phyloP scores from a whole-genome alignment of 495 filamentous ascomycete genomes.

The Patellaria atrata region DNA sequence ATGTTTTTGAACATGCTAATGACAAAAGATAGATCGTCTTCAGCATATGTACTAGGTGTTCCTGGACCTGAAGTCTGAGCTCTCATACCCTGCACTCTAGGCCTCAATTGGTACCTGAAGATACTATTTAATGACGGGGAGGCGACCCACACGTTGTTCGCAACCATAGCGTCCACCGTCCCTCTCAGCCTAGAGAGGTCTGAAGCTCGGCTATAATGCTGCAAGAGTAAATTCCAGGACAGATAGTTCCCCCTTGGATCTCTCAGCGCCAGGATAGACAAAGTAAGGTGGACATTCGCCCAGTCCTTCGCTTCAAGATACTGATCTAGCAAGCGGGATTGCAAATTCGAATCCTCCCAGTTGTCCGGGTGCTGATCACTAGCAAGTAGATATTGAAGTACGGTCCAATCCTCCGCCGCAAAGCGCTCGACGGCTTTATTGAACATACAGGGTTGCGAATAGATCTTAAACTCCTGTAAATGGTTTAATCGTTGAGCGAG shows the following conservation, averaged over 20 bases:
- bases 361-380: conserved; percentile 66
- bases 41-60: not conserved
- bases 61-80: conserved; percentile 15
- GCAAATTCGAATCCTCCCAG: conserved; percentile 46
- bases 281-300: conserved; percentile 38
- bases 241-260: conserved; percentile 9
- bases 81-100: conserved; percentile 1
- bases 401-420: conserved; percentile 33
- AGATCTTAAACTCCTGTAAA: conserved; percentile 44
- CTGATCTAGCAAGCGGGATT: conserved; percentile 39
- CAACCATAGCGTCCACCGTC: conserved; percentile 12
- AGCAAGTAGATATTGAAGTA: conserved; percentile 44
- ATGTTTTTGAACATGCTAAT: conserved; percentile 25
- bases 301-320: conserved; percentile 37
- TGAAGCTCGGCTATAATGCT: conserved; percentile 20
- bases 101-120: conserved; percentile 4
- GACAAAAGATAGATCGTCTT: conserved; percentile 20
- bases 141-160: conserved; percentile 2
- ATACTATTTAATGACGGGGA: conserved; percentile 1
- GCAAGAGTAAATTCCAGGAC: conserved; percentile 31
- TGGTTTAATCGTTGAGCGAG: conserved; percentile 40
- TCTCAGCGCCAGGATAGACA: conserved; percentile 32
- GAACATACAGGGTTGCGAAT: conserved; percentile 43
- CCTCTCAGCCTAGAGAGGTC: conserved; percentile 8
- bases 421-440: conserved; percentile 42